A percentile compares a stretch with the other conserved stretches of the same genome.
Evolutionary conservation across 176 grass and related monocot species (phyloP).

Genomic region (Carex parvula): DNA sequence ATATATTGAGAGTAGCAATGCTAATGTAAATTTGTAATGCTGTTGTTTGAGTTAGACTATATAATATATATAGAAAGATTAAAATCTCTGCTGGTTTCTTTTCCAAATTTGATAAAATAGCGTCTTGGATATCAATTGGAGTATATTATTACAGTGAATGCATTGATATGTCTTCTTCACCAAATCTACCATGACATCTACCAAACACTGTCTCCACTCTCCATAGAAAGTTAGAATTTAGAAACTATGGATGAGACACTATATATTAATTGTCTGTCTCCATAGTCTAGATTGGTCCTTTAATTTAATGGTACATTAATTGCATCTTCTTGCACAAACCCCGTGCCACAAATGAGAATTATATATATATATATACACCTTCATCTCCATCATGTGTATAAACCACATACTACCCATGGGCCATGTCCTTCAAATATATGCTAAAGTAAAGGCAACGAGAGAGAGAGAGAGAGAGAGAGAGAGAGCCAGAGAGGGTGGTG

Average conservation of each 20-base stretch:
- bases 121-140: neutral
- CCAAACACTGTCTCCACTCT: neutral
- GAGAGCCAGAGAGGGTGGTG: neutral
- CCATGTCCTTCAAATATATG: neutral
- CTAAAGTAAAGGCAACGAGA: neutral
- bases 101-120: neutral
- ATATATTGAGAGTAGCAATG: slow-evolving; percentile 6
- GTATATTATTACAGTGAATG: neutral
- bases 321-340: neutral
- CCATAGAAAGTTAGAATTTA: no score
- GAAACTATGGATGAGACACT: neutral
- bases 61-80: neutral
- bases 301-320: neutral
- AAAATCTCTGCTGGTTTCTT: neutral
- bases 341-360: neutral
- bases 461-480: slow-evolving; percentile 14
- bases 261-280: neutral
- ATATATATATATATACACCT: neutral
- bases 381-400: neutral
- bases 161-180: slow-evolving; percentile 18
- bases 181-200: slow-evolving; percentile 21
- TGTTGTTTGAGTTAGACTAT: slow-evolving; percentile 17
- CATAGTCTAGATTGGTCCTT: neutral
- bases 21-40: slow-evolving; percentile 26
- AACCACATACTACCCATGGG: neutral